Evolutionary conservation across 2,329 filamentous ascomycete species (phyloP).

Genomic region (Leptographium lundbergii): DNA sequence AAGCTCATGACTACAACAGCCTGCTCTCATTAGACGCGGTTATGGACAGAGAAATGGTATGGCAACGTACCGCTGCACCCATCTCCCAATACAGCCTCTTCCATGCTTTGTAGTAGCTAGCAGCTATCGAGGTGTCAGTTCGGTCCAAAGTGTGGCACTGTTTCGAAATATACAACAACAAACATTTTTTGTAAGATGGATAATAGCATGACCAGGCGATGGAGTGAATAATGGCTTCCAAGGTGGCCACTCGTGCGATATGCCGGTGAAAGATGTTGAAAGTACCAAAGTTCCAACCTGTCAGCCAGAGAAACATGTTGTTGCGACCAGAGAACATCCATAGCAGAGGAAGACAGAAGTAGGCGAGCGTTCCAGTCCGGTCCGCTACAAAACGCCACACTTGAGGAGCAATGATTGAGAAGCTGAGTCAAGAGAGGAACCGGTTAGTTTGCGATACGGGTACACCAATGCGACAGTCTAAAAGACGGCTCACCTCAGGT

Average conservation of each 20-base stretch:
- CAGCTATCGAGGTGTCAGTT: background rate
- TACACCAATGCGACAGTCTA: no score
- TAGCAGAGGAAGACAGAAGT: conserved; percentile 7
- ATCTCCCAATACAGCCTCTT: background rate
- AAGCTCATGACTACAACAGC: conserved; percentile 32
- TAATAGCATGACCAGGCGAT: conserved; percentile 36
- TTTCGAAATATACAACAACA: background rate
- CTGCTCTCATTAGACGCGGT: background rate
- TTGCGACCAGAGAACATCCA: conserved; percentile 51
- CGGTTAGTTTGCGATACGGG: no score
- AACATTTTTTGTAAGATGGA: background rate
- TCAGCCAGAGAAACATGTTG: conserved; percentile 52
- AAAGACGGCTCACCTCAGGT: no score
- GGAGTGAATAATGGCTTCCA: conserved; percentile 50
- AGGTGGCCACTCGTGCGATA: conserved; percentile 47
- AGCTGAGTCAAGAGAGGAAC: no score
- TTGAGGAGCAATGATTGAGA: no score
- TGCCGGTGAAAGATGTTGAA: conserved; percentile 58
- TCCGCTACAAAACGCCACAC: no score
- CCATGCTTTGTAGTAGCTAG: background rate
- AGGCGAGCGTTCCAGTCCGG: no score
- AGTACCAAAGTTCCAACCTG: conserved; percentile 54
- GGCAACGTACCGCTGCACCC: background rate
- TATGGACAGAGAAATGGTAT: background rate
- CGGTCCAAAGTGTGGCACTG: no score